Percentiles rank a stretch among this genome's conserved stretches.
These are phyloP conservation scores for Pterocarpus macrocarpus DNA, from an alignment of 306 rosid genomes.

Conservation along the genomic window DNA sequence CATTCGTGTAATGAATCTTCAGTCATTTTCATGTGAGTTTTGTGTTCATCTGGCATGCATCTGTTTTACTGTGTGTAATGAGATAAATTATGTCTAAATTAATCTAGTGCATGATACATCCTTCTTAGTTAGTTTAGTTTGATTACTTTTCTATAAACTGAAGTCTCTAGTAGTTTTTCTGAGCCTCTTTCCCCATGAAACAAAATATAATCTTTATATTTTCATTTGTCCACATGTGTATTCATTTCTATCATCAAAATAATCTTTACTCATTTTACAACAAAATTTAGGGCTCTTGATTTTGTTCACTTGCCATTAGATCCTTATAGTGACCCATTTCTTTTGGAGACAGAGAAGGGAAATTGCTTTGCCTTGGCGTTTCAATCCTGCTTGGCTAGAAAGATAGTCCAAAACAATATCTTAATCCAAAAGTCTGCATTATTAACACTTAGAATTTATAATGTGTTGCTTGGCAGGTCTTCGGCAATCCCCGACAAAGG, in stretches of 20 bases:
- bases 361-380: neutral
- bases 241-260: constrained; percentile 2
- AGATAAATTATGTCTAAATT: constrained; percentile 10
- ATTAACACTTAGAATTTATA: constrained; percentile 20
- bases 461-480: constrained; percentile 60
- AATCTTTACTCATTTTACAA: constrained; percentile 12
- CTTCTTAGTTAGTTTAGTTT: neutral
- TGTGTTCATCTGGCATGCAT: constrained; percentile 18
- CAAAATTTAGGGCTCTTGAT: constrained; percentile 20
- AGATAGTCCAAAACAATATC: constrained; percentile 4
- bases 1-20: neutral
- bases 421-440: neutral
- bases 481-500: constrained; percentile 60
- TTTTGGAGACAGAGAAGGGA: neutral
- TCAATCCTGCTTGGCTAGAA: constrained; percentile 33
- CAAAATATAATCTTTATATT: neutral
- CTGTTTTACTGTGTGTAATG: constrained; percentile 1
- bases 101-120: neutral
- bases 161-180: constrained; percentile 2
- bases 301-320: neutral
- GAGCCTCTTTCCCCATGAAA: neutral
- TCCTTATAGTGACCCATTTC: neutral
- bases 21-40: constrained; percentile 11
- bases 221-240: neutral
- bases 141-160: neutral